Base-by-base conservation (phyloP, 73 alveolate genomes). In the Halteria grandinella region DNA sequence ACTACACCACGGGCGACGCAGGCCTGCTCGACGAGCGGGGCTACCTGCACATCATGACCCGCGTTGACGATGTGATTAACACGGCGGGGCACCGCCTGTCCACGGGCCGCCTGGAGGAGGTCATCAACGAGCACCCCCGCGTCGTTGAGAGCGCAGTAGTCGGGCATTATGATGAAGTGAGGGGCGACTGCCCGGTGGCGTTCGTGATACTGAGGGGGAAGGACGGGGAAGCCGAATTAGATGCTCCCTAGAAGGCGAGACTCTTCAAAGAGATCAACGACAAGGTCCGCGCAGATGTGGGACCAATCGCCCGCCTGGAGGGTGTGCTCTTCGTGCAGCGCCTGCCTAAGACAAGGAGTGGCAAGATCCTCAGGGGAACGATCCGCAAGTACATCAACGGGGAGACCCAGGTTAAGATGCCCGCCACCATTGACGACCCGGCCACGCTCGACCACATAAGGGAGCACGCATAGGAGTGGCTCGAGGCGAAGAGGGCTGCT, bases 131-230 rank as follows among this genome's bases (percentile, higher is more conserved):
- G 10, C 98, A 93, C 25, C 87, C 86, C 29, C 69, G 37, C 86
- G 95, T 96, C 28, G 95, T 84, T 21, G 99, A 96, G 75, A 90
- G 97, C 59, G 99, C 99, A 2, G 99, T 96, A 44, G 97, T 96
- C 0, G 97, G 99, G 10, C 88, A 86, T 27, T 60, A 80, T 14
- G 98, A 96, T 75, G 97, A 89, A 45, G 49, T 96, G 20, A 93
- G 92, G 86, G 99, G 99, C 0, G 98, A 96, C 87, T 81, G 89
- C 33, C 99, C 99, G 51, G 83, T 96, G 54, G 99, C 97, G 15
- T 83, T 96, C 55, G 87, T 95, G 25, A 97, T 96, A 23, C 79
- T 91, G 18, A 97, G 92, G 86, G 85, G 66, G 15, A 28, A 64
- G 14, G 51, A 47, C 40, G 79, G 11, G 47, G 11, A 7, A 5